Base-by-base conservation (phyloP, 75 land plant genomes). In the Picea sitchensis region DNA sequence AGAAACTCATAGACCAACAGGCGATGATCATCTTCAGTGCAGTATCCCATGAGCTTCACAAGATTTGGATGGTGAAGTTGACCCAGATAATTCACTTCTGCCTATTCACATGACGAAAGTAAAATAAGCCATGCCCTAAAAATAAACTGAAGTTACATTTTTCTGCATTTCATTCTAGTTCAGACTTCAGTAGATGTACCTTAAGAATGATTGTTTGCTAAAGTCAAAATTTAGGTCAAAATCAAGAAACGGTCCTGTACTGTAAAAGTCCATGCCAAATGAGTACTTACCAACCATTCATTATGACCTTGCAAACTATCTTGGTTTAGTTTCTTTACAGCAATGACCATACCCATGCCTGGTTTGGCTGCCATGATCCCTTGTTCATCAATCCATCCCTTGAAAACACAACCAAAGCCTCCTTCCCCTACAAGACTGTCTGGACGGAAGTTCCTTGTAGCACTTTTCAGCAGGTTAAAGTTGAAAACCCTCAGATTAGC, bases 1-100 rank as follows among this genome's bases (percentile, higher is more conserved):
- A 91, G 83, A 87, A 89, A 91, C 86, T 87, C 93, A 61, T 91
- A 91, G 18, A 91, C 93, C 83, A 91, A 78, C 34, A 91, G 84
- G 54, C 89, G 83, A 64, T 91, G 83, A 36, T 89, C 86, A 51
- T 86, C 91, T 57, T 89, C 91, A 38, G 72, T 58, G 77, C 93
- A 91, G 77, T 89, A 91, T 5, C 92, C 92, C 61, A 84, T 81
- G 13, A 91, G 85, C 32, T 84, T 86, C 47, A 91, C 93, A 21
- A 91, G 84, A 78, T 89, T 89, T 47, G 85, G 91, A 76, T 91
- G 93, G 81, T 81, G 79, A 58, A 91, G 86, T 59, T 89, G 88
- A 31, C 90, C 86, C 56, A 86, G 83, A 62, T 86, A 89, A 80
- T 83, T 80, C 56, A 89, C 90, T 74, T 89, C 90, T 38, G 88